Base-by-base conservation (phyloP, 176 grass and related monocot genomes). In the Cenchrus purpureus region DNA sequence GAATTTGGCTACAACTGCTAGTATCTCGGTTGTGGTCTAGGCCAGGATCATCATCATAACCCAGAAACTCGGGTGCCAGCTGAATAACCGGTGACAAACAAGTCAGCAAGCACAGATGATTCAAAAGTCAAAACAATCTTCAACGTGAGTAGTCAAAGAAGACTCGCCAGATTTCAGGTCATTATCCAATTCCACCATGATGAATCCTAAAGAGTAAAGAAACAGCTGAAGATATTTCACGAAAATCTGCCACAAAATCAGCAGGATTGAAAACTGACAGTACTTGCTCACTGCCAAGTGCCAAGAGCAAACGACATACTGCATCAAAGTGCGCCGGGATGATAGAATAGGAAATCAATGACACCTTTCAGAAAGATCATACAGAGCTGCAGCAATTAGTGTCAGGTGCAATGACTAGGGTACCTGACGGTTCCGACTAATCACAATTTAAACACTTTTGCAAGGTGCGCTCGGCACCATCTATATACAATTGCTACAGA, bases 401-500 rank as follows among this genome's bases (percentile, higher is more conserved):
- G 63, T 63, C 69, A 20, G 32, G 77, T 34, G 12, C 1, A 45
- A 20, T 34, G 48, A 43, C 29, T n/a, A 6, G 43, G 12, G 16
- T 19, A 5, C 31, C 20, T n/a, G 44, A 50, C 43, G 45, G 67
- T 69, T 52, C 52, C 62, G 79, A 20, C 61, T 75, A 61, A 74
- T 28, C 70, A 55, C 13, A 32, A 53, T 53, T 53, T 0, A 45
- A 16, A 69, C 16, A 44, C 66, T 20, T 63, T 51, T 32, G 12
- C 8, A 52, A 81, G 45, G 43, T 63, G 46, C 25, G 37, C 37
- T 59, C n/a, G 1, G 17, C 49, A 17, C 49, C 2, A 17, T 51
- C 65, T 82, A 9, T 25, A 57, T 82, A 59, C 72, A 86, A 82
- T 25, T 82, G 28, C 73, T 90, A 66, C 71, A 13, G 65, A 71